Percentiles rank a stretch among this genome's conserved stretches.
Conservation (phyloP, 2,329 filamentous ascomycete genomes). For the Xylaria sp. region DNA sequence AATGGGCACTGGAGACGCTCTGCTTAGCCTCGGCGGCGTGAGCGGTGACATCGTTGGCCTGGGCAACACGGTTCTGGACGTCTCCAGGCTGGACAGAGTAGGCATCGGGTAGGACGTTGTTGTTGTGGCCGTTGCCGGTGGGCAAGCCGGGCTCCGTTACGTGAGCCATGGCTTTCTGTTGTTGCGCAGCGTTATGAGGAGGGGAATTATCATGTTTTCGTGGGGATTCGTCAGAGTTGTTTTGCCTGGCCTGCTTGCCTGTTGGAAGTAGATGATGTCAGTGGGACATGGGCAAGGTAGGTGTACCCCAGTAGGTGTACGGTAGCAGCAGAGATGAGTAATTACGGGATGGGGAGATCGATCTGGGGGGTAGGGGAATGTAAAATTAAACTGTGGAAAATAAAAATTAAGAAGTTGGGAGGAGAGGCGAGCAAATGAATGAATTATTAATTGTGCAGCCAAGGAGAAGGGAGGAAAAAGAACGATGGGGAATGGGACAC, state of each 20-base stretch:
- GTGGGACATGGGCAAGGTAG: constrained; percentile 28
- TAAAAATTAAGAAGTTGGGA: background rate
- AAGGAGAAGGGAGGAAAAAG: constrained; percentile 2
- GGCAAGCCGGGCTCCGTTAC: constrained; percentile 46
- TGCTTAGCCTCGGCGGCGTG: constrained; percentile 66
- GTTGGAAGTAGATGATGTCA: constrained; percentile 38
- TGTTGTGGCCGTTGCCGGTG: constrained; percentile 43
- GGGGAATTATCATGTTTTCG: constrained; percentile 56
- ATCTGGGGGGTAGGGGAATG: background rate
- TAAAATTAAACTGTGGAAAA: background rate
- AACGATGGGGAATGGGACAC: constrained; percentile 7
- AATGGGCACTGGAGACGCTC: constrained; percentile 43
- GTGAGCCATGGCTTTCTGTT: constrained; percentile 59
- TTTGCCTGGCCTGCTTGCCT: constrained; percentile 86
- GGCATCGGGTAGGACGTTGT: constrained; percentile 54
- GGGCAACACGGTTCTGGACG: constrained; percentile 67
- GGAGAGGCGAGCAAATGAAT: background rate
- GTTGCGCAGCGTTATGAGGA: constrained; percentile 52
- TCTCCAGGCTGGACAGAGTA: constrained; percentile 65
- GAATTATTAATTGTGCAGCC: background rate
- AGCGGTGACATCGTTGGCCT: constrained; percentile 67
- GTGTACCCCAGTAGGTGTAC: constrained; percentile 14
- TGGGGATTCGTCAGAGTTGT: constrained; percentile 55
- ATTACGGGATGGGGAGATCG: constrained; percentile 1
- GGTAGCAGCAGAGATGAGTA: constrained; percentile 5